Evolutionary conservation across 164 flowering plant species (phyloP), one percentile per base, ranked within the genome.

Genomic region (Euptelea pleiosperma): DNA sequence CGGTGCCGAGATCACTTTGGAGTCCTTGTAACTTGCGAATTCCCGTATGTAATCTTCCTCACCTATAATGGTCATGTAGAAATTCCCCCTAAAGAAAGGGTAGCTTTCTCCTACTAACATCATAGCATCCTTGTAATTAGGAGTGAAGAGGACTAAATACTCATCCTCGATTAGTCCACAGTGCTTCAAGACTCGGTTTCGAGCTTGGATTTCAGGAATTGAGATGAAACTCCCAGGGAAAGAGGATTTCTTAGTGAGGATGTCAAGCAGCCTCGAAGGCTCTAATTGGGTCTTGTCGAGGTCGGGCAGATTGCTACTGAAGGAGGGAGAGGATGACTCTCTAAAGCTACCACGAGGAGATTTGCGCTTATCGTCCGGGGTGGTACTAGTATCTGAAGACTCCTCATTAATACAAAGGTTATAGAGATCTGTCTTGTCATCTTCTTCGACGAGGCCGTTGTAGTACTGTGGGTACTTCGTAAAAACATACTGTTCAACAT

Each of bases 31-130:
- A 15, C 34, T 52, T 0, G 80, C 87, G 21, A 78, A 79, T 43
- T 75, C 88, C 55, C 70, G 65, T 24, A 78, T 68, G 61, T 16
- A 74, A 65, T 81, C 53, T 36, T 72, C 83, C 60, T 83, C 79
- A 61, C 68, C 67, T 0, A 70, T 15, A 8, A 57, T 44, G 3
- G 70, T 65, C 66, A 70, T 60, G 57, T 70, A 70, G 55, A 35
- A 61, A 30, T 70, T 70, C 8, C 68, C 16, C 63, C 70, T 59
- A 59, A 75, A 80, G 70, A 87, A 85, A 6, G 91, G 95, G 57
- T 87, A 87, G 64, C 86, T 82, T 60, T 87, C 95, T 8, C 91
- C 95, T 2, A 87, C 79, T 56, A 87, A 43, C 87, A 77, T 79
- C 88, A 84, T 83, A 19, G 87, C 84, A 61, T 79, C 86, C 42